A percentile compares a stretch with the other conserved stretches of the same genome.
phyloP scores from a whole-genome alignment of 2,329 filamentous ascomycete species.

The Xylariaceae sp. region DNA sequence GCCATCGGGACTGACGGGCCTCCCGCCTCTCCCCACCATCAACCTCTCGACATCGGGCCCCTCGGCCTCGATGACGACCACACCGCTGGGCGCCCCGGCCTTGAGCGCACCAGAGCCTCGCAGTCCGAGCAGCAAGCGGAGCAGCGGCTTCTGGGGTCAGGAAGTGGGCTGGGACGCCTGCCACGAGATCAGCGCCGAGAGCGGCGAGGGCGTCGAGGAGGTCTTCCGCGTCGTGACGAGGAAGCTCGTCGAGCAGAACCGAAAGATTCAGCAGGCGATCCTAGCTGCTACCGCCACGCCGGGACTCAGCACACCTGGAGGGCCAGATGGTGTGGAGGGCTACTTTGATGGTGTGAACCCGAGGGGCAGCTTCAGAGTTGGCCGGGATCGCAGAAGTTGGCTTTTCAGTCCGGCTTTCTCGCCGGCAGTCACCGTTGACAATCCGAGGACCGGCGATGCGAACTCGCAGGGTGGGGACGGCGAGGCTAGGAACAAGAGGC shows the following conservation, averaged over 20 bases:
- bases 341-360: constrained; percentile 48
- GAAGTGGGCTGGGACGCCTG: constrained; percentile 96
- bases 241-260: constrained; percentile 61
- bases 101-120: constrained; percentile 43
- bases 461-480: constrained; percentile 17
- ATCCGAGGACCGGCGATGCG: constrained; percentile 27
- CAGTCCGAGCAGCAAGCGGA: constrained; percentile 61
- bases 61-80: constrained; percentile 16
- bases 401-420: constrained; percentile 53
- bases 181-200: constrained; percentile 93
- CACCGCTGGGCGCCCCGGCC: constrained; percentile 36
- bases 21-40: constrained; percentile 25
- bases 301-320: constrained; percentile 36
- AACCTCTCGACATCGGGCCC: constrained; percentile 19
- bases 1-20: constrained; percentile 27
- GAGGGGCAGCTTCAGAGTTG: constrained; percentile 53
- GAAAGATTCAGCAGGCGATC: constrained; percentile 58
- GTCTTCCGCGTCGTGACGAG: constrained; percentile 73
- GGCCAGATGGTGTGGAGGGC: constrained; percentile 40
- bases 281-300: constrained; percentile 51
- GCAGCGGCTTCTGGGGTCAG: constrained; percentile 81
- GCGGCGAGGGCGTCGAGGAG: constrained; percentile 92
- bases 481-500: constrained; percentile 17
- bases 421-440: constrained; percentile 50
- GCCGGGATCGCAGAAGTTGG: constrained; percentile 56